Conservation (phyloP, 129 eudicot species). For the Arctium minus region DNA sequence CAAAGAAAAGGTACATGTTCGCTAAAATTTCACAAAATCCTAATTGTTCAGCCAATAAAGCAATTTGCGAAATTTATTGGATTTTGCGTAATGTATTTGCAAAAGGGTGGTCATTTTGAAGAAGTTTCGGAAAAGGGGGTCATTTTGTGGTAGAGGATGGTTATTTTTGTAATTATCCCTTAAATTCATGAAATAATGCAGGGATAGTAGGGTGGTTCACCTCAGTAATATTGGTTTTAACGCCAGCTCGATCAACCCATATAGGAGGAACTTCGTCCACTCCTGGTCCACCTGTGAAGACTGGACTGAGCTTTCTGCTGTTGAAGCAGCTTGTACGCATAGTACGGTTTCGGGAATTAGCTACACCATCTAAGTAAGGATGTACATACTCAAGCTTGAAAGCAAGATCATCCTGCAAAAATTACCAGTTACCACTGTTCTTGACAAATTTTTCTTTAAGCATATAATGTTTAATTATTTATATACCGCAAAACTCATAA, state of each 20-base stretch:
- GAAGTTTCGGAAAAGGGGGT: neutral
- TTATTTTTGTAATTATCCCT: neutral
- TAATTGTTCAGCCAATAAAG: neutral
- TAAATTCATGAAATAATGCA: neutral
- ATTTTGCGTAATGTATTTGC: neutral
- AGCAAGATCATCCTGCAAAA: constrained; percentile 92
- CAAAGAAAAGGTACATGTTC: no score
- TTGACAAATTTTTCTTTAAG: neutral
- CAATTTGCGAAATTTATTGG: no score
- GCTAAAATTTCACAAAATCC: no score
- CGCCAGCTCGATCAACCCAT: constrained; percentile 96
- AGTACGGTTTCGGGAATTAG: constrained; percentile 79
- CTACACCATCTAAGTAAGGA: constrained; percentile 80
- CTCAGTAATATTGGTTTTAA: constrained; percentile 94
- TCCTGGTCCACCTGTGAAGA: constrained; percentile 99
- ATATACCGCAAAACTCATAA: neutral
- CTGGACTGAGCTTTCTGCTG: constrained; percentile 94
- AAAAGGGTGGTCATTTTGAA: neutral
- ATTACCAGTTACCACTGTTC: constrained; percentile 12
- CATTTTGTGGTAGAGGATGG: neutral
- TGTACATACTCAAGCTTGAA: constrained; percentile 93
- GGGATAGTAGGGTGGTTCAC: constrained; percentile 23
- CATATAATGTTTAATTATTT: neutral
- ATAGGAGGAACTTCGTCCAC: constrained; percentile 92
- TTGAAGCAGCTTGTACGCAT: constrained; percentile 81